Evolutionary conservation across 169 alveolate species (phyloP), one percentile per base, ranked within the genome.

Genomic region (Perkinsus chesapeaki): DNA sequence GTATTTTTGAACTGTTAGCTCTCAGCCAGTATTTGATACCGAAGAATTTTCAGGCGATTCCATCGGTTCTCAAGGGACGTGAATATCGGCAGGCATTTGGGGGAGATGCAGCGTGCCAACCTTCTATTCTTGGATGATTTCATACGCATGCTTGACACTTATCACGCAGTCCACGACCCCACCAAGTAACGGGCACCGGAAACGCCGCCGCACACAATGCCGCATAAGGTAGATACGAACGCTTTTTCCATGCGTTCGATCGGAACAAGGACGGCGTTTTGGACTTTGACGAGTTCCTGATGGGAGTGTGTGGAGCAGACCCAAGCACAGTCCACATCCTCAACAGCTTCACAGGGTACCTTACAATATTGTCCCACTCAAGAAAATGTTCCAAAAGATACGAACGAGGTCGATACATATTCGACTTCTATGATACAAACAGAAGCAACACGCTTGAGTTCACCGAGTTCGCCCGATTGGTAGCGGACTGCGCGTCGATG

Each of bases 291-390:
- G 93, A 92, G 91, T 92, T 92, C 36, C 39, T 48, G 73, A 43
- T 34, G 39, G 93, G 93, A 10, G 73, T 43, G 27, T 92, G 93
- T 39, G 93, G 92, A 12, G 93, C 93, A 39, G 93, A 92, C 82
- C 93, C 93, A 7, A 19, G 23, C 39, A 92, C 91, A 39, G 93
- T 92, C 39, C 93, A 92, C 91, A 92, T 92, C 39, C 91, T 92
- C 47, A 92, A 92, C 93, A 27, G 48, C 39, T 92, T 92, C 91
- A 60, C 93, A 34, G 93, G 93, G 91, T 60, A 16, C 12, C 12
- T 7, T 27, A 20, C 82, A 7, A 23, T 23, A 23, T 1, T 0
- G 27, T 23, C 23, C 7, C 31, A 0, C 12, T 60, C 27, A 34
- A 9, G 82, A 60, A 60, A 60, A 60, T 1, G 31, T 20, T 60